These are phyloP conservation scores for Talaromyces sp. DNA, from an alignment of 2,329 filamentous ascomycete species.

Conservation along the genomic window DNA sequence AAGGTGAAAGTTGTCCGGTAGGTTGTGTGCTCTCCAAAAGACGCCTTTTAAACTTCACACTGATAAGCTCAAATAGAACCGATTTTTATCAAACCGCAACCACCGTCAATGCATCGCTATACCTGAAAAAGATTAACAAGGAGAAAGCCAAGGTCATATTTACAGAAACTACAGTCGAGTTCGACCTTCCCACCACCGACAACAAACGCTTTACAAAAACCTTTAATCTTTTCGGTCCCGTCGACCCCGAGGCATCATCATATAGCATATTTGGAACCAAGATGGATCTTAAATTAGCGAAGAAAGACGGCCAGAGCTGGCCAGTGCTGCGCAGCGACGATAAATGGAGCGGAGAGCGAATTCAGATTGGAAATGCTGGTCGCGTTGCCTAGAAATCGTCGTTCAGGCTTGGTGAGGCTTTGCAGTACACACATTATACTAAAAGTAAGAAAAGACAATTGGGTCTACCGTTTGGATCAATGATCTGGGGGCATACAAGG, in stretches of 20 bases:
- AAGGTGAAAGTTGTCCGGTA: conserved; percentile 73
- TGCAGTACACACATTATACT: background rate
- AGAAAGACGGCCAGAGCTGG: conserved; percentile 76
- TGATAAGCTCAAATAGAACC: conserved; percentile 48
- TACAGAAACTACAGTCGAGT: conserved; percentile 56
- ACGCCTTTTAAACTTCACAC: conserved; percentile 6
- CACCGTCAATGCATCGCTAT: conserved; percentile 84
- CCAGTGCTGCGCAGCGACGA: conserved; percentile 80
- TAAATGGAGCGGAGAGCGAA: conserved; percentile 68
- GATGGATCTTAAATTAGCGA: conserved; percentile 71
- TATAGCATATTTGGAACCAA: conserved; percentile 87
- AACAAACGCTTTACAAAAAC: conserved; percentile 73
- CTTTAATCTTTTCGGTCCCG: conserved; percentile 70
- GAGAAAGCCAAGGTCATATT: conserved; percentile 70
- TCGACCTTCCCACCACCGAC: conserved; percentile 85
- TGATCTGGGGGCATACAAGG: conserved; percentile 14
- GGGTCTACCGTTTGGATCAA: conserved; percentile 4
- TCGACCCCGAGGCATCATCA: conserved; percentile 70
- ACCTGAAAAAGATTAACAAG: conserved; percentile 95
- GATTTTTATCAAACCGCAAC: conserved; percentile 93
- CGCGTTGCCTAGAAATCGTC: conserved; percentile 39
- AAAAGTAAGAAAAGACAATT: background rate
- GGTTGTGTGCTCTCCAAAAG: conserved; percentile 25
- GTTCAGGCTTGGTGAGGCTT: background rate
- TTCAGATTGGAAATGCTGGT: conserved; percentile 82